Evolutionary conservation across 805 yeast species (phyloP), one percentile per base, ranked within the genome.

Genomic region (Zygoascus ofunaensis): DNA sequence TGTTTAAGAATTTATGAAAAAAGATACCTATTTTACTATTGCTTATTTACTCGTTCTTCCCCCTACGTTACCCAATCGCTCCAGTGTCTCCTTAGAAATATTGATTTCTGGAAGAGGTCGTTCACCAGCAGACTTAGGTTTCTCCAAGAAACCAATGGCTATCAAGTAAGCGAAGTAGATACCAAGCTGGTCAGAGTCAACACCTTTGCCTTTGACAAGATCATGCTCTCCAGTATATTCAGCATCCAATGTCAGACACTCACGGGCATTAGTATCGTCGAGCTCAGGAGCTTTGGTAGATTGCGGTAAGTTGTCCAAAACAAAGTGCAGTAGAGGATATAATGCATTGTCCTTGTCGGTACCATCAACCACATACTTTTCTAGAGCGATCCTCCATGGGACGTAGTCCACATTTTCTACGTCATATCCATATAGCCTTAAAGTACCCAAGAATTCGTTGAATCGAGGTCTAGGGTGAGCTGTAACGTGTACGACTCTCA

Each of bases 221-320:
- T 87, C 94, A 39, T 64, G 71, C 4, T 24, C 14, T 12, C 84
- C 86, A 1, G 87, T 73, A 77, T 79, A 76, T 26, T 57, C 57
- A 4, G 69, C 63, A 59, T 87, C 96, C 21, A 63, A 69, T 46
- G 65, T 67, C 59, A 92, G 74, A 0, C 89, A 73, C n/a, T 61
- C 60, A n/a, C 71, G 74, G 1, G 97, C 85, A 61, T 92, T 89
- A 3, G 71, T 43, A 55, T 94, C 98, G 58, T 89, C 95, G 51
- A 92, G 72, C 63, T 90, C 97, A 2, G 98, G 97, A 8, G 98
- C 97, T 64, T 80, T 84, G 26, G 97, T 84, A 61, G 80, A 81
- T 49, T 80, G 82, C 4, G 97, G 97, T 57, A 92, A 74, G 60
- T 89, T 81, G 58, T 87, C 98, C 53, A 94, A 72, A 12, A 89